These are phyloP conservation scores for Larix kaempferi DNA, from an alignment of 75 land plant species.

Conservation along the genomic window DNA sequence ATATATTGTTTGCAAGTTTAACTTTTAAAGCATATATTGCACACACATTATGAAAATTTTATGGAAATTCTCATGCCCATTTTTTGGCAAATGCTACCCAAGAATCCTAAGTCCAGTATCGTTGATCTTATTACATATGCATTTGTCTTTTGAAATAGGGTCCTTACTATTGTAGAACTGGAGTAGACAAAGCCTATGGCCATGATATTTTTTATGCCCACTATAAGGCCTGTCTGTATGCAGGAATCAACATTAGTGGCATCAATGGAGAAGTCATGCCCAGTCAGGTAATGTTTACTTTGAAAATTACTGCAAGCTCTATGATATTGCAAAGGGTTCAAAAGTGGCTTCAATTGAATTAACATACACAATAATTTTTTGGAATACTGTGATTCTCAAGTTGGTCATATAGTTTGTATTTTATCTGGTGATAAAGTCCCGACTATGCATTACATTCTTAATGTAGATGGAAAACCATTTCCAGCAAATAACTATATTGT, in stretches of 20 bases:
- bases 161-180: slow-evolving; percentile 91
- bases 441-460: slow-evolving; percentile 73
- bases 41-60: too few species aligned
- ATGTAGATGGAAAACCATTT: slow-evolving; percentile 23
- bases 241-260: slow-evolving; percentile 93
- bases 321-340: neutral
- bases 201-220: slow-evolving; percentile 96
- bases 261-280: slow-evolving; percentile 99
- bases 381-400: slow-evolving; percentile 85
- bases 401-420: slow-evolving; percentile 84
- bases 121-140: neutral
- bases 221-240: slow-evolving; percentile 97
- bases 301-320: neutral
- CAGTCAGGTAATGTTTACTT: slow-evolving; percentile 62
- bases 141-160: slow-evolving; percentile 37
- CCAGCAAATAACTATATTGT: too few species aligned
- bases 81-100: neutral
- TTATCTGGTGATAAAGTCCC: slow-evolving; percentile 79
- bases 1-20: too few species aligned
- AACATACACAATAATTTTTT: neutral
- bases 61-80: neutral
- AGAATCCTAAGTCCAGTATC: neutral
- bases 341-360: neutral
- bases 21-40: too few species aligned
- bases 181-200: slow-evolving; percentile 98